These are phyloP conservation scores for Beauveria varroae DNA, from an alignment of 2,329 filamentous ascomycete species.

Conservation along the genomic window DNA sequence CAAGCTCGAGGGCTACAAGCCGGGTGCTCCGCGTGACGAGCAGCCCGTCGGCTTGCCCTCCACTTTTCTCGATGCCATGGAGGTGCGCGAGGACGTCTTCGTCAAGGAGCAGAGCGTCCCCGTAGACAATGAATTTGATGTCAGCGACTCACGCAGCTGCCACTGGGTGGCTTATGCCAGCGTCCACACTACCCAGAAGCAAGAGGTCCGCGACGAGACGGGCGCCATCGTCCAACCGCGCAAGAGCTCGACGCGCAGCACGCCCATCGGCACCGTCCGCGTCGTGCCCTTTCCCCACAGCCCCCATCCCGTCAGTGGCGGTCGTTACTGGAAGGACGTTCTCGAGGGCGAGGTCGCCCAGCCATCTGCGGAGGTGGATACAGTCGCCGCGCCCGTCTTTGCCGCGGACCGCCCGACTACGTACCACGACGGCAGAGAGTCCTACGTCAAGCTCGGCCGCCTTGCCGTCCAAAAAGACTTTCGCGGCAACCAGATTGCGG, in stretches of 20 bases:
- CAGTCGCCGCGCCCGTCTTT: conserved; percentile 14
- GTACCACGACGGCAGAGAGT: conserved; percentile 55
- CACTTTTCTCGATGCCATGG: conserved; percentile 57
- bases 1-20: conserved; percentile 41
- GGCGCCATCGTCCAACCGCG: conserved; percentile 34
- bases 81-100: conserved; percentile 53
- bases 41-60: conserved; percentile 42
- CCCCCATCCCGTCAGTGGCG: conserved; percentile 50
- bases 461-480: conserved; percentile 62
- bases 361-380: background rate
- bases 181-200: conserved; percentile 39
- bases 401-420: conserved; percentile 38
- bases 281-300: conserved; percentile 74
- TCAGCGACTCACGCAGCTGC: conserved; percentile 69
- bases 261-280: conserved; percentile 65
- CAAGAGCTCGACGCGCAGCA: conserved; percentile 35
- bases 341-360: conserved; percentile 21
- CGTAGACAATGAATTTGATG: conserved; percentile 67
- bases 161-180: conserved; percentile 84
- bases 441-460: conserved; percentile 76
- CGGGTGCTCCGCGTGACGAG: conserved; percentile 28
- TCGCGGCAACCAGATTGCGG: conserved; percentile 57
- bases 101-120: conserved; percentile 51
- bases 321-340: conserved; percentile 38
- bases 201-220: conserved; percentile 36